Conservation (phyloP, 1,284 basidiomycete genomes). For the Hemileia vastatrix region DNA sequence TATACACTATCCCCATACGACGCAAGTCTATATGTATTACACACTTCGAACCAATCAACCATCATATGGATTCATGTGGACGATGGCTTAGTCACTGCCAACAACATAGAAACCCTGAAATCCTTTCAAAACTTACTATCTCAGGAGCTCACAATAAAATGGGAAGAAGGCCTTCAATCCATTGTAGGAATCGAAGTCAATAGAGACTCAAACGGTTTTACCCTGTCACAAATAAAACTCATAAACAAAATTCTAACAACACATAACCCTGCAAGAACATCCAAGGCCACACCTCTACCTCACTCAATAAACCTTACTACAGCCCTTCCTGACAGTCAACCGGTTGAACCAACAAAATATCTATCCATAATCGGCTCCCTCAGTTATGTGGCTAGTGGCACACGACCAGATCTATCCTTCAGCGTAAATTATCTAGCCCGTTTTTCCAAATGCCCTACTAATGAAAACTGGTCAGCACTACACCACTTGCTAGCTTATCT, state of each 20-base stretch:
- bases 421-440: neutral
- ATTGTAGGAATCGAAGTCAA: neutral
- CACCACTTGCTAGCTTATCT: neutral
- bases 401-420: conserved; percentile 8
- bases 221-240: neutral
- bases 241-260: neutral
- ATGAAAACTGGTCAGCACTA: neutral
- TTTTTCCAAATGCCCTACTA: neutral
- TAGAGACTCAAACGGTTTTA: neutral
- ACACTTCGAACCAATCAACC: no score
- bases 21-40: neutral
- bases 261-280: neutral
- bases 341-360: neutral
- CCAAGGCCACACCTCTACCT: neutral
- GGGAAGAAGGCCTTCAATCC: neutral
- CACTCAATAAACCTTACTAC: neutral
- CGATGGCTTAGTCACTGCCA: neutral
- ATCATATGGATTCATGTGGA: neutral
- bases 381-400: neutral
- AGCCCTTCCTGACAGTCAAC: no score
- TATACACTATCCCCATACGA: neutral
- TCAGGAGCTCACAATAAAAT: neutral
- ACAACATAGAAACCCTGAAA: neutral
- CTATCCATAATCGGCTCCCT: neutral
- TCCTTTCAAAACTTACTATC: neutral